Percentiles rank a stretch among this genome's conserved stretches.
phyloP scores from a whole-genome alignment of 2,329 filamentous ascomycete genomes.

The Aureobasidium mangrovei region DNA sequence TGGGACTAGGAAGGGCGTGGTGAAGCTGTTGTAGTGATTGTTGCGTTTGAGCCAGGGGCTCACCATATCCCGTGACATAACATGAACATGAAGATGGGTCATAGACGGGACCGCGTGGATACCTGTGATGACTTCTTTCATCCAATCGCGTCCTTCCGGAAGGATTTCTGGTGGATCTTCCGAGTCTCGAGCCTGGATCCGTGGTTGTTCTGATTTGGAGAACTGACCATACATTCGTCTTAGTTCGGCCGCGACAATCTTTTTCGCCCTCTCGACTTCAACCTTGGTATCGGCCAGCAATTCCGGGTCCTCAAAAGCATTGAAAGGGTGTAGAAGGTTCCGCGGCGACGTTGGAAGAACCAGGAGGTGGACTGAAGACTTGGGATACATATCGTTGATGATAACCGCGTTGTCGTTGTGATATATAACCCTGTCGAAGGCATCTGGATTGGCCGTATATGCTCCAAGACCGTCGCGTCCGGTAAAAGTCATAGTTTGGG shows the following conservation, averaged over 20 bases:
- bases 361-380: slow-evolving; percentile 74
- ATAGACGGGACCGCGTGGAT: slow-evolving; percentile 86
- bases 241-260: slow-evolving; percentile 65
- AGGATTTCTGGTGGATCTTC: slow-evolving; percentile 35
- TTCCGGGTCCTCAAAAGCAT: slow-evolving; percentile 59
- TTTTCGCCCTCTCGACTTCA: slow-evolving; percentile 54
- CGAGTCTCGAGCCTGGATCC: slow-evolving; percentile 55
- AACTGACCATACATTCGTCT: slow-evolving; percentile 55
- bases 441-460: slow-evolving; percentile 57
- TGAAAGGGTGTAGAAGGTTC: slow-evolving; percentile 62
- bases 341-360: slow-evolving; percentile 69
- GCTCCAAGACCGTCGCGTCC: slow-evolving; percentile 53
- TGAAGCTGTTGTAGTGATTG: slow-evolving; percentile 91
- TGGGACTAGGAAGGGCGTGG: slow-evolving; percentile 71
- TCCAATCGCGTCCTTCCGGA: slow-evolving; percentile 71
- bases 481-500: slow-evolving; percentile 27
- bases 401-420: slow-evolving; percentile 61
- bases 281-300: slow-evolving; percentile 58
- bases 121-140: slow-evolving; percentile 62
- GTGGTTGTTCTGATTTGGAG: slow-evolving; percentile 54
- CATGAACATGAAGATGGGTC: slow-evolving; percentile 84
- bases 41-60: slow-evolving; percentile 64
- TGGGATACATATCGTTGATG: slow-evolving; percentile 79
- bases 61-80: slow-evolving; percentile 71
- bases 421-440: slow-evolving; percentile 55